Evolutionary conservation across 139 green algal genomes (phyloP).

Genomic region (Micractinium sp.): DNA sequence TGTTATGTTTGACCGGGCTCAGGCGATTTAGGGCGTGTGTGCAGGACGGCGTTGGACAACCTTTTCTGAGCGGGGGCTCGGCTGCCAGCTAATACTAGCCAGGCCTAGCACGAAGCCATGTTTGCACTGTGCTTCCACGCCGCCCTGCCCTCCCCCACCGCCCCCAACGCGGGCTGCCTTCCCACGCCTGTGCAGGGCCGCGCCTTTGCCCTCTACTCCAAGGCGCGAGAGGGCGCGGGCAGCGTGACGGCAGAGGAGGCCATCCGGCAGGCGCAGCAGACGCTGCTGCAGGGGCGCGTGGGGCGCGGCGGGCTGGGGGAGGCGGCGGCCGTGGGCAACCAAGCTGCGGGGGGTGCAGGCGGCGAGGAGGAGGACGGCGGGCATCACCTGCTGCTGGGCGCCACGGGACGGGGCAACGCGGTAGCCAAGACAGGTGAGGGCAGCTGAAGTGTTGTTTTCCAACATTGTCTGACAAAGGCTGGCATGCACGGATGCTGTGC

Average conservation of each 20-base stretch:
- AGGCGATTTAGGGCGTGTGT: not conserved
- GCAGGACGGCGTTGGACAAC: too few relatives aligned
- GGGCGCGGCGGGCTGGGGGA: slow-evolving; percentile 22
- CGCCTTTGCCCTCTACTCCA: slow-evolving; percentile 46
- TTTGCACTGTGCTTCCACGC: too few relatives aligned
- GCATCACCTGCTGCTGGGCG: slow-evolving; percentile 10
- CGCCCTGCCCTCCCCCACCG: too few relatives aligned
- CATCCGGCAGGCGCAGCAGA: slow-evolving; percentile 16
- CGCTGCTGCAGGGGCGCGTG: not conserved
- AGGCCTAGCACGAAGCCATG: too few relatives aligned
- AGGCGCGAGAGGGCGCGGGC: slow-evolving; percentile 29
- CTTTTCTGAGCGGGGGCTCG: too few relatives aligned
- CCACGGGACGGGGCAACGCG: not conserved
- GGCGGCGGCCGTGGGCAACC: slow-evolving; percentile 34
- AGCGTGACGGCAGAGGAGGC: slow-evolving; percentile 70
- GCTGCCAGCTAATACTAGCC: too few relatives aligned
- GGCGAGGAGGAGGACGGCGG: not conserved
- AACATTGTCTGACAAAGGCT: not conserved
- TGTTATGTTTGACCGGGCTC: not conserved
- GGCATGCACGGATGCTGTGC: too few relatives aligned
- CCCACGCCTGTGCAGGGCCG: slow-evolving; percentile 3
- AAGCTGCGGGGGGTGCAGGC: not conserved
- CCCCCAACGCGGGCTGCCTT: too few relatives aligned
- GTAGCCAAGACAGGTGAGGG: not conserved
- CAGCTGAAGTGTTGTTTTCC: too few relatives aligned